Conservation (phyloP, 2,329 filamentous ascomycete species). For the Penicillium sp. region DNA sequence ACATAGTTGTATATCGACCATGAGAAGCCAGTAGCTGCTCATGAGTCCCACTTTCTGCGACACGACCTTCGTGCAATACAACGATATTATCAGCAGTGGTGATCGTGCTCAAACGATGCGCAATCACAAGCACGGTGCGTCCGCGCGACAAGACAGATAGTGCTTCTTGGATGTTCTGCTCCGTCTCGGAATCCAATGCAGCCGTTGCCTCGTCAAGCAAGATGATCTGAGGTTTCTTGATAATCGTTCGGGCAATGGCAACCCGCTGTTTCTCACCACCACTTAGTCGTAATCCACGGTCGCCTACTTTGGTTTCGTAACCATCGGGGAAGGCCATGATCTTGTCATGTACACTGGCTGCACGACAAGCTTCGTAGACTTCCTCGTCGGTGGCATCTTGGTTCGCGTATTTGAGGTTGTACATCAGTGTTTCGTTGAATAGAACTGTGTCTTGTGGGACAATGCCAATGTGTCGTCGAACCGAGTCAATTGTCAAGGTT, state of each 20-base stretch:
- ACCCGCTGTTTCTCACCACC: constrained; percentile 52
- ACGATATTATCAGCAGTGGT: constrained; percentile 3
- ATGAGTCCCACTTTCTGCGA: not conserved
- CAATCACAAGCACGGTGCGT: not conserved
- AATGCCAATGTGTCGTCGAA: constrained; percentile 77
- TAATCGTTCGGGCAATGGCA: constrained; percentile 81
- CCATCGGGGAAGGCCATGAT: constrained; percentile 81
- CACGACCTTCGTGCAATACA: constrained; percentile 1
- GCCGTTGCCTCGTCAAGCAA: constrained; percentile 87
- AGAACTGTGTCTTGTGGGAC: constrained; percentile 84
- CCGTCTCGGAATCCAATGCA: constrained; percentile 80
- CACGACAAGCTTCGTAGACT: constrained; percentile 43
- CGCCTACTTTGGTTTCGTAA: constrained; percentile 82
- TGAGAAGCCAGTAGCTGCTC: not conserved
- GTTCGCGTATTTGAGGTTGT: constrained; percentile 77
- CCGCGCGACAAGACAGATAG: not conserved
- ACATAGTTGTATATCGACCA: not conserved
- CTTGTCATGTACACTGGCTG: constrained; percentile 84
- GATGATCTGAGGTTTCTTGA: constrained; percentile 84
- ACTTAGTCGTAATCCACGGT: constrained; percentile 58
- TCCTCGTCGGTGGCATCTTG: constrained; percentile 54
- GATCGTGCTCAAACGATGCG: not conserved
- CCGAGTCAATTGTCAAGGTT: constrained; percentile 76
- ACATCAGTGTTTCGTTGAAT: constrained; percentile 82
- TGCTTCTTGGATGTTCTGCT: constrained; percentile 71